Conservation (phyloP, 495 filamentous ascomycete species). For the Aspergillus indologenus region DNA sequence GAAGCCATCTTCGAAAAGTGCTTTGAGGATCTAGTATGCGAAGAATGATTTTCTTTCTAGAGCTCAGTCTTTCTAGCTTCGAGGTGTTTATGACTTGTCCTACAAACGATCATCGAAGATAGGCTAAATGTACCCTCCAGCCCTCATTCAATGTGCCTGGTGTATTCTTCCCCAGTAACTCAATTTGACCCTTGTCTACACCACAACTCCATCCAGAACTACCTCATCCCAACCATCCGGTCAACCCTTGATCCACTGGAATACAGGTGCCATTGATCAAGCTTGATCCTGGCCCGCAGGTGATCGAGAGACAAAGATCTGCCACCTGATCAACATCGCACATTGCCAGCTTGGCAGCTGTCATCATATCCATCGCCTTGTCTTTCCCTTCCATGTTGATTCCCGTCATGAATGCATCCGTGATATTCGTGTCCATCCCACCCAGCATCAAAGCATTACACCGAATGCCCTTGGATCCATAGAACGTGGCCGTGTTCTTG, state of each 20-base stretch:
- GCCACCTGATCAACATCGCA: constrained; percentile 41
- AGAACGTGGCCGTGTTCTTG: constrained; percentile 60
- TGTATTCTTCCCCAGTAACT: no score
- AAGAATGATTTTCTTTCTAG: no score
- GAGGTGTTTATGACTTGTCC: no score
- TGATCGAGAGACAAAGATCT: constrained; percentile 29
- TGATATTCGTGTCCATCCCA: constrained; percentile 56
- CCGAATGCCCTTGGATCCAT: constrained; percentile 55
- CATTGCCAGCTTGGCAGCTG: constrained; percentile 22
- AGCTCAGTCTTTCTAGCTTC: no score
- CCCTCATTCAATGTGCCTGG: no score
- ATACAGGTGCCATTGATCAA: constrained; percentile 36
- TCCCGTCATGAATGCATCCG: constrained; percentile 42
- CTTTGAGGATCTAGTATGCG: no score
- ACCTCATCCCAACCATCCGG: constrained; percentile 25
- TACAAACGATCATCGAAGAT: no score
- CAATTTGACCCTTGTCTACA: no score
- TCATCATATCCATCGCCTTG: constrained; percentile 29
- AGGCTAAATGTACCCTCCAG: no score
- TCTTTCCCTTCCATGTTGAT: constrained; percentile 45
- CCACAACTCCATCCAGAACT: no score
- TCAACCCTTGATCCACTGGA: constrained; percentile 33
- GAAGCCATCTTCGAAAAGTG: no score
- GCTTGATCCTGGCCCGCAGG: constrained; percentile 25
- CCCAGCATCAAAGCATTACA: constrained; percentile 55